phyloP scores from a whole-genome alignment of 2,329 filamentous ascomycete species.

The Colletotrichum spinosum region DNA sequence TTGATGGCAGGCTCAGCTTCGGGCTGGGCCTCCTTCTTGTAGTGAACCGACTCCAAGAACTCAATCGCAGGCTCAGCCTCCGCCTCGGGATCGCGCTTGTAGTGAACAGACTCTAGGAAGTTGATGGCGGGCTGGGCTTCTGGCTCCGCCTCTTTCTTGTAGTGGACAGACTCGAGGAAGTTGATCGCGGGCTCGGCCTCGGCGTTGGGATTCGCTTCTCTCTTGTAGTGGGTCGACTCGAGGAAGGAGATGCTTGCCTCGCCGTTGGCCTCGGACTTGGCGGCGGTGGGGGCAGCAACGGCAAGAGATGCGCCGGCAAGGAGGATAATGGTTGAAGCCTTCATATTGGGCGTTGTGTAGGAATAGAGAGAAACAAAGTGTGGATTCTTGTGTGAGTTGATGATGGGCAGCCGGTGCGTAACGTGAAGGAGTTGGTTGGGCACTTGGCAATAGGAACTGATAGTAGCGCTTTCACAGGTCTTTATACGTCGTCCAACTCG shows the following conservation, averaged over 20 bases:
- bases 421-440: not conserved
- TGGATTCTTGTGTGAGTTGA: not conserved
- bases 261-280: conserved; percentile 11
- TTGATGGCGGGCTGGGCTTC: conserved; percentile 13
- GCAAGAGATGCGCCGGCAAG: conserved; percentile 6
- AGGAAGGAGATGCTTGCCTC: conserved; percentile 12
- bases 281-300: conserved; percentile 5
- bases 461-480: no score
- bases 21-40: not conserved
- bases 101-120: conserved; percentile 6
- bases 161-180: conserved; percentile 19
- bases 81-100: conserved; percentile 2
- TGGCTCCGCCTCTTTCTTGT: conserved; percentile 6
- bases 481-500: no score
- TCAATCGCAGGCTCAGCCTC: conserved; percentile 7
- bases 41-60: conserved; percentile 3
- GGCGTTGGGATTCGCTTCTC: conserved; percentile 12
- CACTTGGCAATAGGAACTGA: no score
- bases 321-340: conserved; percentile 1
- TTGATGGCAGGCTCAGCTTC: conserved; percentile 8
- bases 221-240: conserved; percentile 24
- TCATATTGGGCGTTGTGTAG: conserved; percentile 3
- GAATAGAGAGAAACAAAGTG: no score
- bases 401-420: not conserved
- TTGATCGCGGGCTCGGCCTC: conserved; percentile 9